Evolutionary conservation across 306 rosid genomes (phyloP), one percentile per base, ranked within the genome.

Genomic region (Quercus mongolica): DNA sequence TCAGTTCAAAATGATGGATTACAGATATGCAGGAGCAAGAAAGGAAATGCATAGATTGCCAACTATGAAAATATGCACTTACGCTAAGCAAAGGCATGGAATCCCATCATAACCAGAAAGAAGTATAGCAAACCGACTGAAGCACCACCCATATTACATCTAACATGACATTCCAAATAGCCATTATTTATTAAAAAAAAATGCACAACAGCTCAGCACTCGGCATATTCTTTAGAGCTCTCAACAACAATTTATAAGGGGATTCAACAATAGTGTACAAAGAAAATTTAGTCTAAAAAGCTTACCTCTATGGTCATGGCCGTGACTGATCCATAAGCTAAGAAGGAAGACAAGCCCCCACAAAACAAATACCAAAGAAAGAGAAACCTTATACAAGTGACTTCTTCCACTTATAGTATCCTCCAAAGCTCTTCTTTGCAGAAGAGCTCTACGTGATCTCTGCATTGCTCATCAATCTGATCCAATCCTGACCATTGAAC

Each of bases 391-490:
- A 74, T 89, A 91, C 56, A 93, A 79, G 63, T 67, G 83, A 83
- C 73, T 87, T 78, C 79, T 88, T 81, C 91, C 92, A 11, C 51
- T 78, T 56, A 85, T 73, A 74, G 67, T 80, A 76, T 81, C 82
- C 91, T 83, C 85, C 69, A 81, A 52, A 81, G 92, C 91, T 91
- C 92, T 90, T 90, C 89, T 83, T 35, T 73, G 71, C 63, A 90
- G 87, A 92, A 91, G 87, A 90, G 98, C 92, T 84, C 85, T 86
- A 69, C 88, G 89, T 44, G 94, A 90, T 76, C 88, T 86, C 89
- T 91, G 99, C 99, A 92, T 95, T 30, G 89, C 87, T 82, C 93
- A 90, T 90, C 80, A 91, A 93, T 80, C 85, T 82, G 77, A 76
- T 83, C 72, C 85, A 80, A 35, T 74, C 58, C 86, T 52, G 74